Evolutionary conservation across 2,329 filamentous ascomycete genomes (phyloP), one percentile per base, ranked within the genome.

Genomic region (Reticulascus tulasneorum): DNA sequence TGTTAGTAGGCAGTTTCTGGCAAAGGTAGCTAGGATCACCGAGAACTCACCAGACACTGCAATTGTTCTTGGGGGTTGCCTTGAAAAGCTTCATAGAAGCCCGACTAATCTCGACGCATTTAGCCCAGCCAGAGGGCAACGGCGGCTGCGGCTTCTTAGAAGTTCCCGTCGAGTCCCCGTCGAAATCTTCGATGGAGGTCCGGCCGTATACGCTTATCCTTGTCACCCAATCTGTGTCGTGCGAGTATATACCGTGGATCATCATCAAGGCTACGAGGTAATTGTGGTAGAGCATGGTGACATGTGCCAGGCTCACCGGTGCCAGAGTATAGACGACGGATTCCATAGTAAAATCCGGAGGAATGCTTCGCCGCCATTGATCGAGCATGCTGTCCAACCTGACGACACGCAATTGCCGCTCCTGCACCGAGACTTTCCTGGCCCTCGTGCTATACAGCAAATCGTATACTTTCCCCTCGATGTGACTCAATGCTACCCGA

Each of bases 381-480:
- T 60, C 53, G 2, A 68, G 50, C 46, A 63, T 55, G 12, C 27
- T n/a, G 19, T 54, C 49, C 4, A 62, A 28, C 7, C 51, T 42
- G 9, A 31, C 18, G 4, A 62, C 51, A 0, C 56, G 53, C 9
- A 48, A 44, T 17, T 52, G 46, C 1, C 61, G 55, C 26, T 59
- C 53, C 4, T 52, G 44, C 2, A 52, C 49, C n/a, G 49, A 53
- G 7, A 48, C 37, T 13, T 52, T 56, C 6, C 37, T 37, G 13
- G 31, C 27, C 20, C 36, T 22, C 4, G 39, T 44, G 40, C 33
- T 36, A 37, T 63, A 62, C 2, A 69, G 47, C 8, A 56, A 50
- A 21, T 69, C 63, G 29, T 65, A 67, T 0, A 66, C 53, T 30
- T 58, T 60, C 15, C 65, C 65, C 18, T 67, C 42, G 7, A 69